Base-by-base conservation (phyloP, 2,329 filamentous ascomycete genomes). In the Xylariales sp. region DNA sequence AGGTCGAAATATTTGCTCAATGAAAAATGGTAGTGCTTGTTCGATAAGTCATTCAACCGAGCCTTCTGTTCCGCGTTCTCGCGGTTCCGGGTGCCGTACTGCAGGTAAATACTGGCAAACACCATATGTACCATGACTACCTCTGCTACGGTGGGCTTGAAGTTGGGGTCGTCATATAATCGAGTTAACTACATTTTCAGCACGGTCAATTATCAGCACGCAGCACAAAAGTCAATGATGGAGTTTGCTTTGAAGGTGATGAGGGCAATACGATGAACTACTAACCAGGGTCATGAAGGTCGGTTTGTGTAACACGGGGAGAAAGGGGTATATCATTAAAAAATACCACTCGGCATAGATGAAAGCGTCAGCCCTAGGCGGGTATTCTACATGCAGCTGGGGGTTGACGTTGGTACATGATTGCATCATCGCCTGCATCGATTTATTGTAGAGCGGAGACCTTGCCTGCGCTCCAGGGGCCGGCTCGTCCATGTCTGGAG, bases 271-370 rank as follows among this genome's bases (percentile, higher is more conserved):
- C n/a, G n/a, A n/a, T n/a, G n/a, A n/a, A n/a, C n/a, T n/a, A 59
- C 72, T 61, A 66, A 89, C 79, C 50, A 90, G 57, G 33, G 69
- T 65, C 67, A 87, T 74, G 46, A 88, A 85, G 3, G 78, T 77
- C 1, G 84, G 84, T 55, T 83, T 83, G 62, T 93, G 85, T n/a
- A 94, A 67, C 7, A 91, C 60, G 3, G 88, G 88, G 10, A 82
- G 66, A 55, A 88, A 93, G 3, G 80, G 74, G 49, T 83, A 78
- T 21, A 90, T 65, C 33, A 82, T 80, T 31, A 81, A 67, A 42
- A 93, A 87, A 55, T 85, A 94, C 79, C 82, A 88, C 34, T 83
- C 73, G 6, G 81, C 77, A 52, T 85, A 88, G 23, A 72, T 78
- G 37, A 85, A 74, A 23, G 82, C 82, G 35, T 85, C 75, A 6